Base-by-base conservation (phyloP, 2,329 filamentous ascomycete species). In the Colletotrichum liaoningense region DNA sequence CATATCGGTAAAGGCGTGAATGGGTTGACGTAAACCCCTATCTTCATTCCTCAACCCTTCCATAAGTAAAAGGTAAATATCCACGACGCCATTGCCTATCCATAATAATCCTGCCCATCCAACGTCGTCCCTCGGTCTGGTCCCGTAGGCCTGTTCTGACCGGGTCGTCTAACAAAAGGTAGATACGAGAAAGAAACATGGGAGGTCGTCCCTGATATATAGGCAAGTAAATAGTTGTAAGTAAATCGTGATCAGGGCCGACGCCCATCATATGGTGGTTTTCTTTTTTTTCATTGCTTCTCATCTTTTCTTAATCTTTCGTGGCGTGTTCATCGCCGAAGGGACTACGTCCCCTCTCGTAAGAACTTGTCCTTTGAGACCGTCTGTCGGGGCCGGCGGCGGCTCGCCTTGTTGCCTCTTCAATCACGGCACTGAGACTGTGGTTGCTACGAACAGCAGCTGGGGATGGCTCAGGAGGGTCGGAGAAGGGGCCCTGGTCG, bases 281-380 rank as follows among this genome's bases (percentile, higher is more conserved):
- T 24, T 26, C 14, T 30, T 4, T 4, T 69, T 8, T 57, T 63
- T 56, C 19, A 26, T 59, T 35, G 24, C 12, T 9, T 35, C 35
- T 35, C 19, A 4, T 24, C 52, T 55, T 42, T 38, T 22, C 75
- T 81, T 78, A 86, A 75, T 89, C 88, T 76, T 84, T 86, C 35
- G 89, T 87, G 64, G 88, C 89, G 76, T 91, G 85, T 77, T 90
- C 87, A 75, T 91, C 89, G 24, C 88, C 86, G 77, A 91, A 91
- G 1, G 88, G 89, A 76, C 88, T 90, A 71, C 78, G 78, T 64
- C 82, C 79, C 70, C 81, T 80, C 54, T 77, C 77, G 57, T 78
- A 75, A 24, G 79, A 77, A 52, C 76, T 77, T 42, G 74, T 74
- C 49, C 75, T 75, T 68, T 72, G 76, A 26, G 77, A 76, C 69